Percentiles rank a stretch among this genome's conserved stretches.
phyloP scores from a whole-genome alignment of 257 asterid genomes.

The Penstemon davidsonii region DNA sequence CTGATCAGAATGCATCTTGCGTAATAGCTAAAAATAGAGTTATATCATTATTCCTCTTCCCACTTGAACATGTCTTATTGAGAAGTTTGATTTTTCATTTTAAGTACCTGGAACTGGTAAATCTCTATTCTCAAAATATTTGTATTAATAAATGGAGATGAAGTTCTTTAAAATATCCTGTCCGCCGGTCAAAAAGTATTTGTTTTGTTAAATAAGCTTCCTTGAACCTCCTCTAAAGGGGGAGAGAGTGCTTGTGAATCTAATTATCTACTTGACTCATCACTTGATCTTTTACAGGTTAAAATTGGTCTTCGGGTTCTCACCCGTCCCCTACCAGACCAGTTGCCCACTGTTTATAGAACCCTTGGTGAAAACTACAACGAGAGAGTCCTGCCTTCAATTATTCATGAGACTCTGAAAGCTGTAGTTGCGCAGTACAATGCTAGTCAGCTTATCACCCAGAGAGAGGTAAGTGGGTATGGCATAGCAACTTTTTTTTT shows the following conservation, averaged over 20 bases:
- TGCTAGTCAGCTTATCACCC: conserved; percentile 88
- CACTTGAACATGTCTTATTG: background rate
- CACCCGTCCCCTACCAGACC: conserved; percentile 78
- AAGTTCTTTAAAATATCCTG: background rate
- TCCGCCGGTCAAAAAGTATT: background rate
- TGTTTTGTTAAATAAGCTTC: too few relatives aligned
- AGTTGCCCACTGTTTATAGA: conserved; percentile 70
- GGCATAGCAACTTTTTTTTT: too few relatives aligned
- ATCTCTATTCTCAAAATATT: background rate
- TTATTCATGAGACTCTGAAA: conserved; percentile 77
- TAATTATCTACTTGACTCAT: conserved; percentile 19
- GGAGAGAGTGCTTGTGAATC: background rate
- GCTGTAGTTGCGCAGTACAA: conserved; percentile 85
- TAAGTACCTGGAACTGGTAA: background rate
- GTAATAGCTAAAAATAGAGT: background rate
- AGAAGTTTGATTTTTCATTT: background rate
- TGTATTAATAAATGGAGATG: background rate
- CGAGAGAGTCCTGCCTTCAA: conserved; percentile 73
- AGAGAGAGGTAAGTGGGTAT: conserved; percentile 65
- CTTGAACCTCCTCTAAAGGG: background rate
- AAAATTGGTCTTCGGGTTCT: conserved; percentile 88
- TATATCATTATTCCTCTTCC: background rate
- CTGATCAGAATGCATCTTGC: background rate
- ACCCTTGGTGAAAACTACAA: conserved; percentile 81
- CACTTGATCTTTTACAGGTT: conserved; percentile 45